A percentile compares a stretch with the other conserved stretches of the same genome.
Conservation (phyloP, 306 rosid genomes). For the Cucumis melo region DNA sequence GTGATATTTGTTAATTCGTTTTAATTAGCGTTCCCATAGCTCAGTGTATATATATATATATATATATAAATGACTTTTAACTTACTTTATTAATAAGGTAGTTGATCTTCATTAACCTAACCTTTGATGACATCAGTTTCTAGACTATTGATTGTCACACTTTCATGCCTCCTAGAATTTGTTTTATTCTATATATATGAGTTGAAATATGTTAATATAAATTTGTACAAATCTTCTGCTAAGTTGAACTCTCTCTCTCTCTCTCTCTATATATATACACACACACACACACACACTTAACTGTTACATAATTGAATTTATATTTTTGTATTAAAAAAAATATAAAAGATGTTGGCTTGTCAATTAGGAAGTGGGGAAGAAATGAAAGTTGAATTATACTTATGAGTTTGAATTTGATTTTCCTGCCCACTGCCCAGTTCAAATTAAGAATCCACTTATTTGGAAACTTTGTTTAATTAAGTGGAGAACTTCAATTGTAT, state of each 20-base stretch:
- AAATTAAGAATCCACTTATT: neutral
- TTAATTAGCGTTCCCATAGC: neutral
- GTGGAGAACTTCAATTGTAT: neutral
- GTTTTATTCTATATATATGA: neutral
- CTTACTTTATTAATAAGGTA: neutral
- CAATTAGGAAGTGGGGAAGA: no score
- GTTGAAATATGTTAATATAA: neutral
- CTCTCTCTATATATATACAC: no score
- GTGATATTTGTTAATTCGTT: neutral
- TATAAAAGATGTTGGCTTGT: no score
- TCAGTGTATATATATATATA: neutral
- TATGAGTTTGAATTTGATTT: neutral
- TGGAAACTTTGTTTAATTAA: neutral
- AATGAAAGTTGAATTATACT: no score
- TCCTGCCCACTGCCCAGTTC: neutral
- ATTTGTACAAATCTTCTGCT: neutral
- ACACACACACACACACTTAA: no score
- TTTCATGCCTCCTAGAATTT: neutral
- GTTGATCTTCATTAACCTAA: constrained; percentile 1
- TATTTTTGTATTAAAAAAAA: no score
- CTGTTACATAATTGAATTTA: no score
- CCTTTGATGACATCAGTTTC: neutral
- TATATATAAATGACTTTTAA: neutral
- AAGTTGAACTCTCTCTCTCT: no score
- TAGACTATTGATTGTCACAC: neutral